These are phyloP conservation scores for Verticillium nubilum DNA, from an alignment of 2,329 filamentous ascomycete species.

Conservation along the genomic window DNA sequence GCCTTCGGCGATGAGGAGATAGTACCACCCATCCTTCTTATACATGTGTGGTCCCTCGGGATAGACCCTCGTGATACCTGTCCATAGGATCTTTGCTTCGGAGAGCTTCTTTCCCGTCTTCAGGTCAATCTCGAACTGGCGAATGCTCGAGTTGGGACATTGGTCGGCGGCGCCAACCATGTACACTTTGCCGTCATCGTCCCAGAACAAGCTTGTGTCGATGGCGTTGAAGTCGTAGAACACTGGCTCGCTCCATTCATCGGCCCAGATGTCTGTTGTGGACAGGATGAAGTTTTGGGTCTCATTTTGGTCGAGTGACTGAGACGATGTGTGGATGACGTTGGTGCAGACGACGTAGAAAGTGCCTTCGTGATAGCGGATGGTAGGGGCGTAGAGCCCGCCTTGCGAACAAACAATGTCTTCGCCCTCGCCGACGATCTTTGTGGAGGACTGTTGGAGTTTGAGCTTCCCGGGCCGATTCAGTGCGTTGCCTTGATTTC, in stretches of 20 bases:
- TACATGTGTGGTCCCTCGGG: conserved; percentile 44
- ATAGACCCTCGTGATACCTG: conserved; percentile 34
- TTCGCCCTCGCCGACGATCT: background rate
- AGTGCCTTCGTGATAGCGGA: conserved; percentile 14
- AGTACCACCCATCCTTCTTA: conserved; percentile 37
- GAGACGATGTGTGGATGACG: background rate
- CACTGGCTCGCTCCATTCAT: conserved; percentile 21
- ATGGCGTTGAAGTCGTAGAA: conserved; percentile 34
- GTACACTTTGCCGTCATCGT: conserved; percentile 28
- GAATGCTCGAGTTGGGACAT: conserved; percentile 3
- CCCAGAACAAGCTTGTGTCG: conserved; percentile 41
- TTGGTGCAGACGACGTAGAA: conserved; percentile 22
- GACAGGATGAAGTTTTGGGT: conserved; percentile 15
- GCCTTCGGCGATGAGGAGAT: conserved; percentile 41
- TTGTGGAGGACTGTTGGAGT: background rate
- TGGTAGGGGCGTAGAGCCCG: conserved; percentile 18
- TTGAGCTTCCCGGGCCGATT: background rate
- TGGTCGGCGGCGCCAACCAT: background rate
- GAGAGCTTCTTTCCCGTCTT: conserved; percentile 15
- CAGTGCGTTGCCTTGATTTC: background rate
- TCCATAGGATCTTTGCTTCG: conserved; percentile 26
- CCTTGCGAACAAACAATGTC: background rate
- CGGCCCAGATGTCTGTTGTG: conserved; percentile 15
- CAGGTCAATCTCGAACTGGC: conserved; percentile 15
- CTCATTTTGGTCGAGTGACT: background rate